phyloP scores from a whole-genome alignment of 352 stramenopile species.

The Phytophthora vignae region DNA sequence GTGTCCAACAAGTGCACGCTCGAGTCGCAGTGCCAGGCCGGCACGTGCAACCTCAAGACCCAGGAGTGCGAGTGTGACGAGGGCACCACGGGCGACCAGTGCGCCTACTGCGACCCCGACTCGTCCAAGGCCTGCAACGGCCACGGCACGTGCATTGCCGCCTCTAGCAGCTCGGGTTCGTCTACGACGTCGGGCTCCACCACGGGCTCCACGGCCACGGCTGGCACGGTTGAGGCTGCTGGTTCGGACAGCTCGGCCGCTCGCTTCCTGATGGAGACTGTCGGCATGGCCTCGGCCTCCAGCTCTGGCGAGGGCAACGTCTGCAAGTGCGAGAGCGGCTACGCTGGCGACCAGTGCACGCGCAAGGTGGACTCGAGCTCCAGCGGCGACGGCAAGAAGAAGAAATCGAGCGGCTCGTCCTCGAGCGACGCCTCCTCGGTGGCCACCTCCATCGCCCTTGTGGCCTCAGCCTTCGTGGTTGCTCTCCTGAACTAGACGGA shows the following conservation, averaged over 20 bases:
- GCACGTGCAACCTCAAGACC: conserved; percentile 66
- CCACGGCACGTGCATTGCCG: conserved; percentile 61
- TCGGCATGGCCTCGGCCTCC: conserved; percentile 36
- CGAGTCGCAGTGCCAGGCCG: conserved; percentile 69
- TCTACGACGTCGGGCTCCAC: conserved; percentile 35
- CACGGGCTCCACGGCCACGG: conserved; percentile 22
- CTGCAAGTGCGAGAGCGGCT: conserved; percentile 69
- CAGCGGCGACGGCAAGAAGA: conserved; percentile 30
- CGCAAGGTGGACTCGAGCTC: conserved; percentile 53
- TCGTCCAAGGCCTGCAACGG: conserved; percentile 66
- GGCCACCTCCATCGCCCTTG: conserved; percentile 38
- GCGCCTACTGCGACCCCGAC: conserved; percentile 65
- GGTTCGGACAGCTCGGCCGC: conserved; percentile 24
- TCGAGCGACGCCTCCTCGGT: conserved; percentile 38
- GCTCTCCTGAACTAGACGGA: conserved; percentile 54
- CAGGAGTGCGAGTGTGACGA: conserved; percentile 72
- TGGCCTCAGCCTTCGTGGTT: conserved; percentile 40
- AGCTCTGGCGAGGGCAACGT: conserved; percentile 35
- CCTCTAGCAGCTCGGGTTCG: conserved; percentile 32
- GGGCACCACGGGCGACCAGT: conserved; percentile 76
- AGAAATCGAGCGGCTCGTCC: conserved; percentile 30
- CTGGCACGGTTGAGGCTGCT: conserved; percentile 22
- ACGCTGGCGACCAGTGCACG: conserved; percentile 65
- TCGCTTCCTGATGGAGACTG: conserved; percentile 40
- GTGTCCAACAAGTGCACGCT: conserved; percentile 75